A percentile compares a stretch with the other conserved stretches of the same genome.
Evolutionary conservation across 352 stramenopile species (phyloP).

Genomic region (Phytophthora pistaciae): DNA sequence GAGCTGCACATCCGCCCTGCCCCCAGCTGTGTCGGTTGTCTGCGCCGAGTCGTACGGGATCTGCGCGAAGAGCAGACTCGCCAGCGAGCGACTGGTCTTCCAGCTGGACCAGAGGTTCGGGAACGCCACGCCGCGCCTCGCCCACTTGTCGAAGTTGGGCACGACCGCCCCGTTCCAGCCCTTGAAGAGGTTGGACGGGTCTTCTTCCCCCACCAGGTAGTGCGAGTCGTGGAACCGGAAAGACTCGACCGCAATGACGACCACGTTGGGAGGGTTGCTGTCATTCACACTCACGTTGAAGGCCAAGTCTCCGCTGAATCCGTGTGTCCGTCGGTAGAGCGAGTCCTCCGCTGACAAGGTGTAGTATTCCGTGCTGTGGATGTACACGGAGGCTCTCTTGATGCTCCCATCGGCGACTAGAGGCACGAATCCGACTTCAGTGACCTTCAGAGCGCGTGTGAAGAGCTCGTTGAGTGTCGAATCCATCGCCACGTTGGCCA

Average conservation of each 20-base stretch:
- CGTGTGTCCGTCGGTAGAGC: constrained; percentile 49
- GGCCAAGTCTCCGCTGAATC: constrained; percentile 50
- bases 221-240: constrained; percentile 66
- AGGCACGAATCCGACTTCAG: constrained; percentile 31
- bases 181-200: constrained; percentile 40
- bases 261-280: constrained; percentile 51
- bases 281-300: constrained; percentile 54
- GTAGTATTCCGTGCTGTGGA: constrained; percentile 32
- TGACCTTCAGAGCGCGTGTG: constrained; percentile 21
- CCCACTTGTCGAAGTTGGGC: constrained; percentile 62
- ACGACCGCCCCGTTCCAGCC: constrained; percentile 44
- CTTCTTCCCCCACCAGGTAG: constrained; percentile 55
- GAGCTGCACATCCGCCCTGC: constrained; percentile 30
- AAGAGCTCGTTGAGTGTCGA: constrained; percentile 54
- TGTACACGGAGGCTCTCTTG: constrained; percentile 3
- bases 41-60: constrained; percentile 40
- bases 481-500: constrained; percentile 51
- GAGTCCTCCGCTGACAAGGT: constrained; percentile 20
- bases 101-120: constrained; percentile 52
- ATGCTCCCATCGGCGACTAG: constrained; percentile 27
- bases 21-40: constrained; percentile 23
- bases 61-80: constrained; percentile 57
- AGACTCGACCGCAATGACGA: constrained; percentile 66
- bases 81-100: constrained; percentile 55
- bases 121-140: constrained; percentile 57